Evolutionary conservation across 1,284 basidiomycete genomes (phyloP).

Genomic region (Cutaneotrichosporon dermatis): DNA sequence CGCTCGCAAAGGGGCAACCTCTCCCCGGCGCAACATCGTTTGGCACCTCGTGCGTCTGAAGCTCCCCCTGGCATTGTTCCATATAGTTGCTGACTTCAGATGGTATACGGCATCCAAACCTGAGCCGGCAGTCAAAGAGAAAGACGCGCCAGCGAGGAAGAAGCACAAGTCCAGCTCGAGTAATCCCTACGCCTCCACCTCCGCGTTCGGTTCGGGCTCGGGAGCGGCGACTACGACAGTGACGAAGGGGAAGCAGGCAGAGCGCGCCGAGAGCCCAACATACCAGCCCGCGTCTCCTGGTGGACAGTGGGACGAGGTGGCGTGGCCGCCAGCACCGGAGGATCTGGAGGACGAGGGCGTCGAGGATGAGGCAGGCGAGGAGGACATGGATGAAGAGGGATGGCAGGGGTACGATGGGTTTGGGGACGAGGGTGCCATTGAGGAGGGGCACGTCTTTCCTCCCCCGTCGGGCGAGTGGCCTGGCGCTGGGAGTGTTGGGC

Average conservation of each 20-base stretch:
- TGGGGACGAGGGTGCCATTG: neutral
- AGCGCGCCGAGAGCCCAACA: constrained; percentile 7
- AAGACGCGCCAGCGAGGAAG: neutral
- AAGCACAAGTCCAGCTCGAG: constrained; percentile 8
- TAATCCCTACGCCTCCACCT: neutral
- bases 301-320: constrained; percentile 2
- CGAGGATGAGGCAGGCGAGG: neutral
- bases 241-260: neutral
- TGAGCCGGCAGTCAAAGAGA: constrained; percentile 5
- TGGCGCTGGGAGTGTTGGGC: constrained; percentile 5
- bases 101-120: constrained; percentile 19
- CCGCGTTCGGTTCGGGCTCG: too few relatives aligned
- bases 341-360: neutral
- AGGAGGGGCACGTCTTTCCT: constrained; percentile 14
- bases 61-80: too few relatives aligned
- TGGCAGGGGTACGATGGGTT: constrained; percentile 5
- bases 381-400: constrained; percentile 5
- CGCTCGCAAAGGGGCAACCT: constrained; percentile 36
- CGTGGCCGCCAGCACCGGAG: neutral
- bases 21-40: constrained; percentile 33
- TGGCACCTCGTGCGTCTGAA: constrained; percentile 27
- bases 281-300: constrained; percentile 17
- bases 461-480: constrained; percentile 16
- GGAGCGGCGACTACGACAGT: too few relatives aligned
- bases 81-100: constrained; percentile 6